Base-by-base conservation (phyloP, 169 alveolate species). In the Plasmodium billcollinsi region DNA sequence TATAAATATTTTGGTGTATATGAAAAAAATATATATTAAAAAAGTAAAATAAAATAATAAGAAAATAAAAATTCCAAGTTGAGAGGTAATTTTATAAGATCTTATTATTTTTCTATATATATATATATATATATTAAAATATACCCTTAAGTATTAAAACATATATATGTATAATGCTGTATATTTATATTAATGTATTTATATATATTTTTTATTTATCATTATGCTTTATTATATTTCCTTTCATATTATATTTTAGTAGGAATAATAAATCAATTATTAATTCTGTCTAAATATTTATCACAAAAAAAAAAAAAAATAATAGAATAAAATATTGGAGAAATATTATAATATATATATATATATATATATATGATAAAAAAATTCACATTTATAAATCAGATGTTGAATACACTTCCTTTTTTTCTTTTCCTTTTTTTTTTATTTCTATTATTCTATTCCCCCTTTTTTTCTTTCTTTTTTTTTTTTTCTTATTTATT, bases 361-460 rank as follows among this genome's bases (percentile, higher is more conserved):
- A 24, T 24, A 45, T 63, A 76, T 54, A 66, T 49, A 45, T 63
- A 76, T 54, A 66, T 49, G 67, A 39, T 58, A 65, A 78, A 78
- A 78, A 62, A 65, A 58, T 65, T 78, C 20, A 71, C 26, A 65
- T 71, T 78, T 70, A 63, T 78, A 78, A 78, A 78, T 71, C 52
- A 29, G 76, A 78, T 78, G 78, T 52, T 78, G 75, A 65, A 59
- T 52, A 52, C 78, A 66, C 26, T 59, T 70, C 39, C 54, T 78
- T 74, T 18, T 26, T 61, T 18, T 39, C 47, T 7, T 39, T 39
- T 7, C 1, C 47, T 39, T 39, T 39, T 39, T 39, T 39, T 39
- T 5, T 39, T 39, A 39, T 39, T 39, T 39, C 47, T 39, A 39
- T 39, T 39, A 39, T 39, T 6, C 8, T 39, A 39, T 39, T 39